A percentile compares a stretch with the other conserved stretches of the same genome.
Evolutionary conservation across 768 basidiomycete species (phyloP).

Genomic region (Suillus discolor): DNA sequence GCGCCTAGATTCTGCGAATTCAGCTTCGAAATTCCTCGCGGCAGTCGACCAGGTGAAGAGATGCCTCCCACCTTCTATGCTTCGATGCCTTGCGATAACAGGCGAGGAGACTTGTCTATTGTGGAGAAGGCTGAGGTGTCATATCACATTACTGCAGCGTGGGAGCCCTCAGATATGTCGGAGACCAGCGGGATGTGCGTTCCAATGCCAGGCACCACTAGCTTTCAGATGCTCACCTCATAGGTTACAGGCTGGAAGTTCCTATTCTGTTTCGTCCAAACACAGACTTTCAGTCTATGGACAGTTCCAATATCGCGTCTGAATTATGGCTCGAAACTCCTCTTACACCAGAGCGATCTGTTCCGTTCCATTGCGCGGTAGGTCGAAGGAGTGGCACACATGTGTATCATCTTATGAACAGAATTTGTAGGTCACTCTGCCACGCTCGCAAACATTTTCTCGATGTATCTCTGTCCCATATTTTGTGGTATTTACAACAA

Average conservation of each 20-base stretch:
- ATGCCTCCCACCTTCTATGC: slow-evolving; percentile 61
- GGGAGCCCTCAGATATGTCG: slow-evolving; percentile 54
- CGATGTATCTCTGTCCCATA: slow-evolving; percentile 66
- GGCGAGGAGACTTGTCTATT: slow-evolving; percentile 24
- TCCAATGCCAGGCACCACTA: background rate
- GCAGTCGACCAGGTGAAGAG: slow-evolving; percentile 53
- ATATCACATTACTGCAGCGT: slow-evolving; percentile 58
- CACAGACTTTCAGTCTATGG: slow-evolving; percentile 57
- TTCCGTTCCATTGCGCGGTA: slow-evolving; percentile 70
- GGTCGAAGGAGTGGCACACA: slow-evolving; percentile 29
- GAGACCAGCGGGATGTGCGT: slow-evolving; percentile 53
- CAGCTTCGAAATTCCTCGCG: slow-evolving; percentile 56
- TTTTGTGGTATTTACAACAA: slow-evolving; percentile 74
- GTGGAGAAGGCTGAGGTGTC: slow-evolving; percentile 46
- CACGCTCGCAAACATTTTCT: slow-evolving; percentile 60
- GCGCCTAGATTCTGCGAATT: slow-evolving; percentile 44
- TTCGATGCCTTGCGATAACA: slow-evolving; percentile 32
- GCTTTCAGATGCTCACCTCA: slow-evolving; percentile 9
- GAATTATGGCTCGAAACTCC: slow-evolving; percentile 73
- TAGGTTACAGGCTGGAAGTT: slow-evolving; percentile 54
- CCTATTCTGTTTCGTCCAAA: slow-evolving; percentile 67
- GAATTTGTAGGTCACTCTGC: slow-evolving; percentile 58
- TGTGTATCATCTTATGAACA: slow-evolving; percentile 5
- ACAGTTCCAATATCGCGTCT: slow-evolving; percentile 44
- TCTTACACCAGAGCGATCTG: slow-evolving; percentile 58